Base-by-base conservation (phyloP, 176 grass and related monocot genomes). In the Hsuehochloa calcarea region DNA sequence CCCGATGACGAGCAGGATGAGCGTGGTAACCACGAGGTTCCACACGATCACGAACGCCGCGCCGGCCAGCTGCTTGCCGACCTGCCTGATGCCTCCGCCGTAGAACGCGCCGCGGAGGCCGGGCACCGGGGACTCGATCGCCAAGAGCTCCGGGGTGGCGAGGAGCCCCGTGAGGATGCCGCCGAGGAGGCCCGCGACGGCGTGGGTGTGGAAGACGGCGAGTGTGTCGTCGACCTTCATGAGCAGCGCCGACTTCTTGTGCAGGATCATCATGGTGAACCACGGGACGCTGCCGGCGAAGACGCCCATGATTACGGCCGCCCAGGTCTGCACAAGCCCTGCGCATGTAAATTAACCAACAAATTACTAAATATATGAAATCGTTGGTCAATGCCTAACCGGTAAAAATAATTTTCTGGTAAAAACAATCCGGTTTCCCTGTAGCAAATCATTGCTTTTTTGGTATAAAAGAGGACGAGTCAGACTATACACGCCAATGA, bases 211-310 rank as follows among this genome's bases (percentile, higher is more conserved):
- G 87, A 94, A 94, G 10, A 94, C 92, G 2, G 44, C 90, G 10
- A 94, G 92, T 0, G 92, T 94, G 76, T 94, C 92, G 66, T 94
- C 92, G 10, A 94, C 90, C 25, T 71, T 75, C 77, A 87, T 90
- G 11, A 94, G 92, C 51, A 94, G 90, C 5, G 90, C 68, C 27
- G 84, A 90, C 44, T 94, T 94, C 82, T 94, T 94, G 81, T 90
- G 92, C 61, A 94, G 92, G 85, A 94, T 88, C 92, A 94, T 94
- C 92, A 94, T 94, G 41, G 87, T 92, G 76, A 94, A 94, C 92
- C 92, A 94, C 13, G 92, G 92, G n/a, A 94, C 72, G 79, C 92
- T 94, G 5, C 92, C 92, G 20, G 90, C 87, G 79, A 87, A 92
- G 8, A 92, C 7, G 69, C 92, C 92, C 67, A 92, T 90, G 14